These are phyloP conservation scores for Sporothrix brunneoviolacea DNA, from an alignment of 2,329 filamentous ascomycete genomes.

Conservation along the genomic window DNA sequence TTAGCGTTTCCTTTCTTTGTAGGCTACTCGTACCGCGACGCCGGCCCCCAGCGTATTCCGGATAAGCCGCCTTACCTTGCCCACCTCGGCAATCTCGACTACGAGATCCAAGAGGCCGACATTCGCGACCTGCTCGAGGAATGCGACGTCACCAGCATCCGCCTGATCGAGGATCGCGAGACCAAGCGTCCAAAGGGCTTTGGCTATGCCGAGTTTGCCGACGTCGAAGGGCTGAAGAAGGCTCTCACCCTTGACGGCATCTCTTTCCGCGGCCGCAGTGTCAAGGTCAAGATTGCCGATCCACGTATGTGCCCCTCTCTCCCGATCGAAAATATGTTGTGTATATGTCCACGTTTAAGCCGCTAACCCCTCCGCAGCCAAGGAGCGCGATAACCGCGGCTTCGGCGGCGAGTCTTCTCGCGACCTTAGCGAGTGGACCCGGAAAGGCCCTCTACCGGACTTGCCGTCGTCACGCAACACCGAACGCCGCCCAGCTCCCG, in stretches of 20 bases:
- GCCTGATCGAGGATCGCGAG: conserved; percentile 94
- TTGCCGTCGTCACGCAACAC: conserved; percentile 30
- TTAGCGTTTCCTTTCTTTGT: background rate
- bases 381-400: conserved; percentile 63
- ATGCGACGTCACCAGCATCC: conserved; percentile 82
- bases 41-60: conserved; percentile 66
- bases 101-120: conserved; percentile 79
- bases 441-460: conserved; percentile 65
- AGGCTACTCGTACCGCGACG: conserved; percentile 57
- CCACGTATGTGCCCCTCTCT: conserved; percentile 63
- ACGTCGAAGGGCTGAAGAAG: conserved; percentile 82
- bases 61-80: conserved; percentile 91
- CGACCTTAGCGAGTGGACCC: conserved; percentile 84
- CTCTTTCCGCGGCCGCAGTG: conserved; percentile 79
- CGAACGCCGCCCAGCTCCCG: conserved; percentile 41
- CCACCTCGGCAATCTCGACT: conserved; percentile 93
- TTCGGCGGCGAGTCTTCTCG: conserved; percentile 62
- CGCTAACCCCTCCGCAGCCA: conserved; percentile 50
- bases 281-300: conserved; percentile 93
- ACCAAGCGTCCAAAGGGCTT: conserved; percentile 95
- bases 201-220: conserved; percentile 91
- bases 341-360: conserved; percentile 20
- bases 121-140: conserved; percentile 79
- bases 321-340: background rate
- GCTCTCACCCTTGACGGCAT: conserved; percentile 77